Evolutionary conservation across 768 basidiomycete genomes (phyloP).

Genomic region (Chalciporus chontae): DNA sequence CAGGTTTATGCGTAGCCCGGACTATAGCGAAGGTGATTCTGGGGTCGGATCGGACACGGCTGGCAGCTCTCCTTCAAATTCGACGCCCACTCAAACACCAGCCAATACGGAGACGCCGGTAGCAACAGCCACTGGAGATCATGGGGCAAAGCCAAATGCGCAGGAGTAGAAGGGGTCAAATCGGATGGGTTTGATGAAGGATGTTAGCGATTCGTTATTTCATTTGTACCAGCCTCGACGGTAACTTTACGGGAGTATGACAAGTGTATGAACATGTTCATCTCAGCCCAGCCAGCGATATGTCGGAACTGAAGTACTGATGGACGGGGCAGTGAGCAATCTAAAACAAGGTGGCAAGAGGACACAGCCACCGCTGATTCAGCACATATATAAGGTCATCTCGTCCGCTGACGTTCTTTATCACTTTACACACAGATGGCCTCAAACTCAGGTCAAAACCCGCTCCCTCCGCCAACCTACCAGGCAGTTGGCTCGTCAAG

Average conservation of each 20-base stretch:
- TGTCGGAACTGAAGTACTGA: background rate
- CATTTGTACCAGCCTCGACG: background rate
- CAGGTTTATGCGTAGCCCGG: slow-evolving; percentile 23
- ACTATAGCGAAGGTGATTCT: slow-evolving; percentile 23
- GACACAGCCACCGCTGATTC: slow-evolving; percentile 30
- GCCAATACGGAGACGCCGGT: slow-evolving; percentile 3
- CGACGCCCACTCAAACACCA: slow-evolving; percentile 12
- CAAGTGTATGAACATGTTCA: background rate
- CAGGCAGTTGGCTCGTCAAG: slow-evolving; percentile 32
- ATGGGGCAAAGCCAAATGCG: background rate
- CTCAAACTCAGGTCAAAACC: slow-evolving; percentile 48
- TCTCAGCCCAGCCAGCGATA: background rate
- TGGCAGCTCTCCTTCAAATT: slow-evolving; percentile 7
- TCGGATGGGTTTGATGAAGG: background rate
- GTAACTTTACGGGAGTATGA: background rate
- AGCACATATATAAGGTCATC: slow-evolving; percentile 18
- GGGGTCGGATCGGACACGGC: slow-evolving; percentile 3
- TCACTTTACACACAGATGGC: slow-evolving; percentile 45
- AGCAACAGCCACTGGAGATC: slow-evolving; percentile 6
- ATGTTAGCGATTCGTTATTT: background rate
- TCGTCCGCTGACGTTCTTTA: slow-evolving; percentile 14
- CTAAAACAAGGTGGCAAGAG: slow-evolving; percentile 1
- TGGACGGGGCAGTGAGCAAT: slow-evolving; percentile 6
- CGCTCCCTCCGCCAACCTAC: slow-evolving; percentile 61
- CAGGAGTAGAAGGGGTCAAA: background rate